phyloP scores from a whole-genome alignment of 345 rosid genomes.

The Arabidopsis arenosa region DNA sequence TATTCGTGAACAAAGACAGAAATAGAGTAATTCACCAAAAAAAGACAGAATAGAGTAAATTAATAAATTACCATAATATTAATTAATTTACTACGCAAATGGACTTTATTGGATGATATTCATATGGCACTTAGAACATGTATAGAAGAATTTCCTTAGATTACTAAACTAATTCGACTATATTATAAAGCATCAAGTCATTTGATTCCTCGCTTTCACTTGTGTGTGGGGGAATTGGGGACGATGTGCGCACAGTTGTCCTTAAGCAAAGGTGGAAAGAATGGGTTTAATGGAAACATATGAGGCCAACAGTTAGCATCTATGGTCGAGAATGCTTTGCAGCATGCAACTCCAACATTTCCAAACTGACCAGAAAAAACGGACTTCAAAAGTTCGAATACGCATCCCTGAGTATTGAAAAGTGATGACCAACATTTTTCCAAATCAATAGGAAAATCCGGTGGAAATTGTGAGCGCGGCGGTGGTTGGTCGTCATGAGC shows the following conservation, averaged over 20 bases:
- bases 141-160: neutral
- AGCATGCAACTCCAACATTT: constrained; percentile 34
- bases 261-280: constrained; percentile 31
- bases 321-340: constrained; percentile 27
- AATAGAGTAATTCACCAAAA: too few species aligned
- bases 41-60: neutral
- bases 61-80: neutral
- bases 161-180: neutral
- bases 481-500: constrained; percentile 27
- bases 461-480: neutral
- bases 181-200: neutral
- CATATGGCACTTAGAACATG: neutral
- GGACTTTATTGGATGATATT: constrained; percentile 9
- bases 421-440: constrained; percentile 43
- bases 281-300: constrained; percentile 29
- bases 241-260: constrained; percentile 20
- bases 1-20: neutral
- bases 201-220: constrained; percentile 6
- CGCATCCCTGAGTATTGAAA: constrained; percentile 28
- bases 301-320: constrained; percentile 36
- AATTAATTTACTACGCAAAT: neutral
- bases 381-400: constrained; percentile 23
- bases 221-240: neutral
- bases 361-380: constrained; percentile 26
- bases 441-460: neutral